These are phyloP conservation scores for Verticillium tricorpus DNA, from an alignment of 2,329 filamentous ascomycete species.

Conservation along the genomic window DNA sequence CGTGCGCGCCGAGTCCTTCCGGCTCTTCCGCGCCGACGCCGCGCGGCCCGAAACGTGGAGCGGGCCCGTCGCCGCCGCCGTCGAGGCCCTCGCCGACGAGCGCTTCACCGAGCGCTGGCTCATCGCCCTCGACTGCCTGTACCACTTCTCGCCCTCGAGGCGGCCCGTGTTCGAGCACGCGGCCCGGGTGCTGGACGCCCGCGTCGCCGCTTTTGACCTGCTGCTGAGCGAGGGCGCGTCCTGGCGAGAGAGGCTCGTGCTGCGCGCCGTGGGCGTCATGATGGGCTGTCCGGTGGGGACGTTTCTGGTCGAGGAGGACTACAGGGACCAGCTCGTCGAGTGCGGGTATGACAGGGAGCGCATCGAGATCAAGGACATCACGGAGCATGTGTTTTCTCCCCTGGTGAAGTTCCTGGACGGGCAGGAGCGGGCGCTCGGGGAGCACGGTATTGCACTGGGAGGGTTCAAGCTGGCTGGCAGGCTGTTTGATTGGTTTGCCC, in stretches of 20 bases:
- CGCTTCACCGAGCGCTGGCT: slow-evolving; percentile 38
- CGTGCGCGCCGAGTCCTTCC: slow-evolving; percentile 17
- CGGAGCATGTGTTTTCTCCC: slow-evolving; percentile 46
- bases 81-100: slow-evolving; percentile 20
- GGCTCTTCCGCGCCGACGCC: slow-evolving; percentile 45
- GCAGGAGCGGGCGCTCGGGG: slow-evolving; percentile 26
- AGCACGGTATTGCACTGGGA: slow-evolving; percentile 30
- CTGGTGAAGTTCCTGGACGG: slow-evolving; percentile 37
- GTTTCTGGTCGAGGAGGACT: slow-evolving; percentile 41
- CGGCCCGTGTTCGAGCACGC: slow-evolving; percentile 39
- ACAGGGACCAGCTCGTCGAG: slow-evolving; percentile 36
- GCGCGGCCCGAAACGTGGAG: slow-evolving; percentile 40
- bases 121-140: slow-evolving; percentile 50
- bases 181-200: slow-evolving; percentile 34
- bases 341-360: slow-evolving; percentile 39
- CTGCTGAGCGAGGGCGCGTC: slow-evolving; percentile 30
- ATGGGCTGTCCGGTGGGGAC: slow-evolving; percentile 44
- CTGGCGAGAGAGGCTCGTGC: slow-evolving; percentile 21
- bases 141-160: slow-evolving; percentile 52
- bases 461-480: slow-evolving; percentile 30
- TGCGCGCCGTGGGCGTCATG: slow-evolving; percentile 38
- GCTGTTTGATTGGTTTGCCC: slow-evolving; percentile 33
- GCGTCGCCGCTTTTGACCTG: slow-evolving; percentile 52
- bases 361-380: slow-evolving; percentile 45
- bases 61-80: slow-evolving; percentile 14